These are phyloP conservation scores for Colletotrichum sp. DNA, from an alignment of 2,329 filamentous ascomycete species.

Conservation along the genomic window DNA sequence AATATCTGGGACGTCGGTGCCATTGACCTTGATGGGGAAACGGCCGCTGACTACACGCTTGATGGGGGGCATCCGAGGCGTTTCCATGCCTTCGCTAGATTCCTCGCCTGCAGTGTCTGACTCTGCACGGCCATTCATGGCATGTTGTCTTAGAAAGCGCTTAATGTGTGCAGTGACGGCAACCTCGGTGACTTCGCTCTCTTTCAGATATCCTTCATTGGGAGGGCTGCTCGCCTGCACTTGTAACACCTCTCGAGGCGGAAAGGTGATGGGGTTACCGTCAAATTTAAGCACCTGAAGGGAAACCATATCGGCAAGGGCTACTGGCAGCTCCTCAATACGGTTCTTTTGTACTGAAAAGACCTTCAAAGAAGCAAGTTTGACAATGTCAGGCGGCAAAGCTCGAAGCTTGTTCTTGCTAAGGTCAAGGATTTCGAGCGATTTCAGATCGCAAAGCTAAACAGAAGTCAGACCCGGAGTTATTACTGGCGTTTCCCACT, in stretches of 20 bases:
- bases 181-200: slow-evolving; percentile 69
- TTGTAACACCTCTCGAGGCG: slow-evolving; percentile 72
- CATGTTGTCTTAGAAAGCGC: slow-evolving; percentile 61
- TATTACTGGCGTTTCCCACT: background rate
- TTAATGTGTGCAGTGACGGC: slow-evolving; percentile 67
- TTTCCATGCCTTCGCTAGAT: slow-evolving; percentile 78
- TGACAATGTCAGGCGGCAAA: slow-evolving; percentile 80
- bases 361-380: slow-evolving; percentile 85
- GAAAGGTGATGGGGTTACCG: slow-evolving; percentile 80
- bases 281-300: slow-evolving; percentile 89
- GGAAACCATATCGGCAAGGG: slow-evolving; percentile 87
- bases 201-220: slow-evolving; percentile 60
- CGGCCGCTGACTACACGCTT: slow-evolving; percentile 69
- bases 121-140: slow-evolving; percentile 56
- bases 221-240: slow-evolving; percentile 60
- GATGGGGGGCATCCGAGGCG: slow-evolving; percentile 70
- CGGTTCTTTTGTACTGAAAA: slow-evolving; percentile 87
- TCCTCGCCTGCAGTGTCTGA: slow-evolving; percentile 64
- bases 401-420: slow-evolving; percentile 83
- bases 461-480: slow-evolving; percentile 24
- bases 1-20: slow-evolving; percentile 69
- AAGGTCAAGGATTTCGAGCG: slow-evolving; percentile 91
- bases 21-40: slow-evolving; percentile 76
- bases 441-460: slow-evolving; percentile 84
- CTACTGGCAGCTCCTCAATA: slow-evolving; percentile 82